Base-by-base conservation (phyloP, 495 filamentous ascomycete genomes). In the Astrocystis sublimbata region DNA sequence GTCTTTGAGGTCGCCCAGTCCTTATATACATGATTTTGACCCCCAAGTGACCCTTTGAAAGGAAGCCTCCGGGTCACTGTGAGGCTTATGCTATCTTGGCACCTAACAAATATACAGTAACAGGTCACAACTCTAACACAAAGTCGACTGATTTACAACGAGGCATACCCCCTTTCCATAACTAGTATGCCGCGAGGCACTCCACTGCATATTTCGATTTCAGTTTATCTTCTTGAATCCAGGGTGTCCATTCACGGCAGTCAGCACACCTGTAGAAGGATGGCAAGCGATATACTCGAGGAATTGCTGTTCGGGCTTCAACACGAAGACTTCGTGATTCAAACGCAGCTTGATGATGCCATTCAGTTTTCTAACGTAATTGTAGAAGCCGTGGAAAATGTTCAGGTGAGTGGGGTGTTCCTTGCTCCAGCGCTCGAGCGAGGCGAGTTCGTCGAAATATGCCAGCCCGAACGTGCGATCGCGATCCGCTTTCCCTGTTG, bases 221-320 rank as follows among this genome's bases (percentile, higher is more conserved):
- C n/a, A n/a, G n/a, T n/a, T n/a, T n/a, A n/a, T n/a, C n/a, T n/a
- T n/a, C n/a, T n/a, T n/a, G n/a, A n/a, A n/a, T n/a, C 49, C 26
- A n/a, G 49, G 49, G 23, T 52, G 49, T 28, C 49, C 49, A 21
- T 52, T 33, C 24, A 52, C 49, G n/a, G 24, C 24, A 36, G 49
- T 64, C 28, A 75, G 41, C 73, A 75, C 74, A 4, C 73, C 70
- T 8, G 71, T 74, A n/a, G 52, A 58, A 19, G 10, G 23, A 61
- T 73, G 71, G 60, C 74, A 75, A 6, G 57, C 73, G 9, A 77
- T 55, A 63, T 75, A 75, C 72, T 77, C 73, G 59, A 77, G 73
- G 6, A 57, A 56, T 65, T 77, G 71, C 67, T 75, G 70, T 36
- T 67, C 71, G 0, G 66, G 61, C 64, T 68, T 55, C 41, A 74